Percentiles rank a stretch among this genome's conserved stretches.
These are phyloP conservation scores for Cercospora berteroae DNA, from an alignment of 2,329 filamentous ascomycete species.

Conservation along the genomic window DNA sequence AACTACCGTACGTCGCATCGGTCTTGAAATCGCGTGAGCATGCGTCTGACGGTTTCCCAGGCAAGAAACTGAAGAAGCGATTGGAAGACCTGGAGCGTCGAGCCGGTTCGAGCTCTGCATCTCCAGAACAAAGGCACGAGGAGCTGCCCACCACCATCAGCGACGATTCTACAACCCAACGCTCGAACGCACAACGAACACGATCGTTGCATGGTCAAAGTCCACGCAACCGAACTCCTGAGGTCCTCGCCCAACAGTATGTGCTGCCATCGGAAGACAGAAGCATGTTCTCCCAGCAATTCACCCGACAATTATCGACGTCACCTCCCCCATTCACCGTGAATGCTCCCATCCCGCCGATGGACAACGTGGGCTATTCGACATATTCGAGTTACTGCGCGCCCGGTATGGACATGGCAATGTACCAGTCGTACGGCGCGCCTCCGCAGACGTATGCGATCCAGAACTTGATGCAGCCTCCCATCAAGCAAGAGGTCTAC, in stretches of 20 bases:
- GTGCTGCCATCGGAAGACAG: slow-evolving; percentile 55
- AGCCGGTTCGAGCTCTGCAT: slow-evolving; percentile 63
- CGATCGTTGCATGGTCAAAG: slow-evolving; percentile 27
- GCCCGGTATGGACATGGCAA: slow-evolving; percentile 43
- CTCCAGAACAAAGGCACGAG: slow-evolving; percentile 57
- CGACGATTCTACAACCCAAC: slow-evolving; percentile 9
- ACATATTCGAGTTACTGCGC: slow-evolving; percentile 27
- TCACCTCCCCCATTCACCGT: slow-evolving; percentile 65
- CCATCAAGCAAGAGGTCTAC: slow-evolving; percentile 66
- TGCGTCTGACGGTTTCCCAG: slow-evolving; percentile 45
- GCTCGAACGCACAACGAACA: slow-evolving; percentile 25
- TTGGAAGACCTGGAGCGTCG: slow-evolving; percentile 81
- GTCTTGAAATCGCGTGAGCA: neutral
- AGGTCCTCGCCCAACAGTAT: slow-evolving; percentile 33
- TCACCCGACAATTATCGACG: slow-evolving; percentile 66
- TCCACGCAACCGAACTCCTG: slow-evolving; percentile 29
- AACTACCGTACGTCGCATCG: slow-evolving; percentile 70
- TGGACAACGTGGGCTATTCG: slow-evolving; percentile 59
- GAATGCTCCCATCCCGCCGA: slow-evolving; percentile 64
- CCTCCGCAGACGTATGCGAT: slow-evolving; percentile 38
- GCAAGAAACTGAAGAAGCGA: slow-evolving; percentile 90
- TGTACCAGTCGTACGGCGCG: slow-evolving; percentile 56
- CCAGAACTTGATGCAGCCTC: slow-evolving; percentile 46
- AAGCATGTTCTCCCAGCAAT: slow-evolving; percentile 63
- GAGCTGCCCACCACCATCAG: slow-evolving; percentile 46